Conservation (phyloP, 352 stramenopile genomes). For the Phytophthora podocarpi region DNA sequence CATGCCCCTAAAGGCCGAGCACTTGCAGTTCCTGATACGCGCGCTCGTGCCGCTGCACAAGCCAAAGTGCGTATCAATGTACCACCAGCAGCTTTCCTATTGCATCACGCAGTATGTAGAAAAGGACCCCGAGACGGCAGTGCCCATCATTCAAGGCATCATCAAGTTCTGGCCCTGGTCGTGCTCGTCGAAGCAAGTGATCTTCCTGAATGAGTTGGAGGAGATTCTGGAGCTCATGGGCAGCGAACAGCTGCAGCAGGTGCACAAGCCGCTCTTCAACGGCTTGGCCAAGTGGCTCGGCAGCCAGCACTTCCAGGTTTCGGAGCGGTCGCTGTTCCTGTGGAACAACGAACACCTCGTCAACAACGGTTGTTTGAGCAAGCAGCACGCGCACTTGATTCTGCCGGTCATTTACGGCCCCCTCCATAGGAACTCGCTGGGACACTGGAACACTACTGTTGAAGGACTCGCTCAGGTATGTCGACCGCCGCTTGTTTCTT, state of each 20-base stretch:
- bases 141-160: conserved; percentile 94
- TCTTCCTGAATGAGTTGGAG: conserved; percentile 99
- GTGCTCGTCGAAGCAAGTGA: conserved; percentile 94
- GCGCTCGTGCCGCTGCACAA: conserved; percentile 99
- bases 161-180: conserved; percentile 96
- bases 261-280: conserved; percentile 83
- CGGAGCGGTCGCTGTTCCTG: conserved; percentile 97
- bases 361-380: conserved; percentile 94
- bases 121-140: conserved; percentile 98
- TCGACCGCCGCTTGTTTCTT: conserved; percentile 1
- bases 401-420: conserved; percentile 95
- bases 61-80: conserved; percentile 96
- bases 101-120: conserved; percentile 99
- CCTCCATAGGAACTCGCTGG: conserved; percentile 87
- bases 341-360: conserved; percentile 99
- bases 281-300: conserved; percentile 90
- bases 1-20: conserved; percentile 98
- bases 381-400: conserved; percentile 93
- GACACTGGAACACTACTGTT: conserved; percentile 98
- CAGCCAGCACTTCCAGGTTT: conserved; percentile 96
- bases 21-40: conserved; percentile 95
- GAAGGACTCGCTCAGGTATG: conserved; percentile 91
- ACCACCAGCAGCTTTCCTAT: conserved; percentile 99
- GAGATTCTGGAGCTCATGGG: conserved; percentile 98
- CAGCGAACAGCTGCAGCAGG: conserved; percentile 74